Base-by-base conservation (phyloP, 1,139 yeast genomes). In the Saccharomyces hybrid region DNA sequence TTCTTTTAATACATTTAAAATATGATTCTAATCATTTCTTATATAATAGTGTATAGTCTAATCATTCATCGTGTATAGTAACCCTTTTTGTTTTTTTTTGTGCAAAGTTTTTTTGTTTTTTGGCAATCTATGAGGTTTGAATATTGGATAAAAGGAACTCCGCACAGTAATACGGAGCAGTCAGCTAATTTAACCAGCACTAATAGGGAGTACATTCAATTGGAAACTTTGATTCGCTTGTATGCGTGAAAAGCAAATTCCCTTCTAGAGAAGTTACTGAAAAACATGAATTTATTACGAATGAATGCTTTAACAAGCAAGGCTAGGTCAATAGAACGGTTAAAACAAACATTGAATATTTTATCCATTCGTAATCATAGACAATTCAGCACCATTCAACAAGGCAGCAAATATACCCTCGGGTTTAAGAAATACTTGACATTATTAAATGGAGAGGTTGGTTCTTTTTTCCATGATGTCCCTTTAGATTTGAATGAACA, bases 381-480 rank as follows among this genome's bases (percentile, higher is more conserved):
- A 38, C 41, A 64, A 70, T 9, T 63, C 71, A 0, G 58, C 75
- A 1, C 64, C 63, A 26, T 29, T 29, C 26, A 20, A 26, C 65
- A 67, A 8, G 80, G 80, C 0, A 61, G 76, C 23, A 77, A 76
- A 55, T 73, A 76, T 67, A 71, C 81, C 2, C 59, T 71, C 29
- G 73, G 69, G 52, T 80, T 71, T 71, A 78, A 74, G 61, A 74
- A 73, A 29, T 81, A 73, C 52, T 60, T 75, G 25, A 59, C 64
- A 52, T 60, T 74, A 2, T 66, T 73, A 1, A 67, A 77, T 56
- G 83, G 83, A 26, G 71, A 76, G 61, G 66, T 79, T n/a, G 83
- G 86, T 7, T 86, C 95, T 2, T 84, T 81, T 58, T 90, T 91
- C 79, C 99, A 93, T 71, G 99, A 93, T 70, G 78, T 91, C 50